Evolutionary conservation across 192 early-diverging fungal genomes (phyloP), one percentile per base, ranked within the genome.

Genomic region (Linnemannia zychae): DNA sequence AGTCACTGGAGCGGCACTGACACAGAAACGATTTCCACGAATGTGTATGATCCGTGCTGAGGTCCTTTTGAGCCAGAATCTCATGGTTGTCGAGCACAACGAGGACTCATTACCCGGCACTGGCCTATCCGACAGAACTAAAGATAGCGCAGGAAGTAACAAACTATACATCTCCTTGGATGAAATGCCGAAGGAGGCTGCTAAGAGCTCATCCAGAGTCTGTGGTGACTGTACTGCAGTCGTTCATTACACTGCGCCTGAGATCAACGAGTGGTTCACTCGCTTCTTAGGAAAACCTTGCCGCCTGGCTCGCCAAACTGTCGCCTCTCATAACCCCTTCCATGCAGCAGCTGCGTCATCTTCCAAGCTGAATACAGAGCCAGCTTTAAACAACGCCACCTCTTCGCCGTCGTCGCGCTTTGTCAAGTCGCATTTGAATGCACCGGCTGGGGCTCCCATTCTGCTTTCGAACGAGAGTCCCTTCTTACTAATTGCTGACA

Each of bases 401-500:
- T 17, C 18, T 60, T 50, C 24, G 5, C 18, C 46, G 1, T 50
- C 79, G 2, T 81, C 75, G 0, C 78, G 85, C 7, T 84, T 86
- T 40, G 71, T 88, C 33, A 89, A 90, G 75, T 78, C 80, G 33
- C 78, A 90, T 67, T 53, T 88, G 69, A 77, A 82, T 36, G 82
- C 84, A n/a, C 73, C 83, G 4, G 76, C 37, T 16, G 78, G 75
- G 2, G 73, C 81, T 13, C 80, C 82, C 16, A 80, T 92, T 28
- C 88, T 92, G 16, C 91, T 97, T 72, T 93, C 93, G 49, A 97
- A 96, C 75, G 90, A 94, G 72, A 91, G 94, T 31, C 94, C 92
- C 40, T 94, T 94, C 76, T 86, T 96, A 37, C 53, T 96, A 75
- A 91, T 96, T 34, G 91, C 93, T 17, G 72, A 79, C 28, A 83